Evolutionary conservation across 2,329 filamentous ascomycete genomes (phyloP).

Genomic region (Talaromyces funiculosus): DNA sequence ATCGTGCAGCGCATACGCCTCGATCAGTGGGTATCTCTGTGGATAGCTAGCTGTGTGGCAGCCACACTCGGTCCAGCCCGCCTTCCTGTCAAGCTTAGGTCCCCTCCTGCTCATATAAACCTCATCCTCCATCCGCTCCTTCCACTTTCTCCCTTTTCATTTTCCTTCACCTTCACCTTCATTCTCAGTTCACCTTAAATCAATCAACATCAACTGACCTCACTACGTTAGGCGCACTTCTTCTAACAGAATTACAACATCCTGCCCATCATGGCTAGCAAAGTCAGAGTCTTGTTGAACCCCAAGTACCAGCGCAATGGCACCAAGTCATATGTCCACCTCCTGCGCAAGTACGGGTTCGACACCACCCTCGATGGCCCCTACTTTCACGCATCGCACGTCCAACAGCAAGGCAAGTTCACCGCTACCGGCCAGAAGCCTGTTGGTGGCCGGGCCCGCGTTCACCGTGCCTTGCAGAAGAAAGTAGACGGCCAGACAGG

Average conservation of each 20-base stretch:
- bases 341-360: constrained; percentile 59
- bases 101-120: neutral
- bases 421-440: constrained; percentile 38
- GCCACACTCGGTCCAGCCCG: neutral
- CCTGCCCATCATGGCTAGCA: constrained; percentile 32
- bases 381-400: constrained; percentile 49
- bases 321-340: constrained; percentile 57
- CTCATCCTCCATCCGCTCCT: neutral
- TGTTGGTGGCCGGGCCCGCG: constrained; percentile 46
- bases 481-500: constrained; percentile 42
- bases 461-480: constrained; percentile 49
- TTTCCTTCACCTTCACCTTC: neutral
- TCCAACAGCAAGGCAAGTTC: constrained; percentile 45
- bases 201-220: neutral
- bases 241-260: neutral
- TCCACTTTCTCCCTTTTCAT: neutral
- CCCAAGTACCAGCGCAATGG: constrained; percentile 55
- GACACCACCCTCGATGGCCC: constrained; percentile 58
- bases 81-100: neutral
- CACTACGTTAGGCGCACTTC: neutral
- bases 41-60: neutral
- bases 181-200: no score
- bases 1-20: neutral
- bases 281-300: constrained; percentile 52
- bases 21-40: neutral